These are phyloP conservation scores for Quercus cerris DNA, from an alignment of 306 rosid genomes.

Conservation along the genomic window DNA sequence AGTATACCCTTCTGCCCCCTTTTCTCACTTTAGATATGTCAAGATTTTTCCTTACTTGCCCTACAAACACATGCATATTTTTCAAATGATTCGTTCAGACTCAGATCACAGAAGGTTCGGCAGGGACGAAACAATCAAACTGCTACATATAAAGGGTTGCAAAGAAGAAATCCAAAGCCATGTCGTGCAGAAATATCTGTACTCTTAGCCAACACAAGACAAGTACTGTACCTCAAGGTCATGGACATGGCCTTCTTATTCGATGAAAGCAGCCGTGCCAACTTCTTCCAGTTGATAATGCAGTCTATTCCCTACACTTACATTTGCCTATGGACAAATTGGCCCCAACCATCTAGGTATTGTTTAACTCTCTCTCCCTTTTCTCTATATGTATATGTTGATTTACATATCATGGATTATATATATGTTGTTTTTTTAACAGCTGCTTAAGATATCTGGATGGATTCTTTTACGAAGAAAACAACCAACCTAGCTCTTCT, in stretches of 20 bases:
- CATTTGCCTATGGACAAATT: conserved; percentile 69
- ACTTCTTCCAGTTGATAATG: conserved; percentile 36
- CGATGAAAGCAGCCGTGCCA: conserved; percentile 39
- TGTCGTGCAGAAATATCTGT: conserved; percentile 7
- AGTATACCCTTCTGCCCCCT: background rate
- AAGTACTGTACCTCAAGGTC: background rate
- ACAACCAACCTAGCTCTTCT: conserved; percentile 52
- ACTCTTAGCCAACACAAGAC: conserved; percentile 12
- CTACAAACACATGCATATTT: background rate
- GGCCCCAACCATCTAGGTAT: conserved; percentile 55
- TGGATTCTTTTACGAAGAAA: conserved; percentile 57
- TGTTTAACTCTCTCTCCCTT: background rate
- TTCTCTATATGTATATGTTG: background rate
- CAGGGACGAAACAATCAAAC: background rate
- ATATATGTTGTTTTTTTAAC: background rate
- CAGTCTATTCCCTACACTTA: conserved; percentile 61
- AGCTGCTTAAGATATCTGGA: conserved; percentile 61
- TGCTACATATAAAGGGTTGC: background rate
- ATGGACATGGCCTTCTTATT: conserved; percentile 64
- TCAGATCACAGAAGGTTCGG: background rate
- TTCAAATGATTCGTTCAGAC: background rate
- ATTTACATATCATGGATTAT: background rate
- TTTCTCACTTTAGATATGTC: background rate
- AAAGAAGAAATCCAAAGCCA: background rate
- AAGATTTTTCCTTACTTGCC: background rate